Conservation (phyloP, 441 rosid genomes). For the Adansonia madagascariensis region DNA sequence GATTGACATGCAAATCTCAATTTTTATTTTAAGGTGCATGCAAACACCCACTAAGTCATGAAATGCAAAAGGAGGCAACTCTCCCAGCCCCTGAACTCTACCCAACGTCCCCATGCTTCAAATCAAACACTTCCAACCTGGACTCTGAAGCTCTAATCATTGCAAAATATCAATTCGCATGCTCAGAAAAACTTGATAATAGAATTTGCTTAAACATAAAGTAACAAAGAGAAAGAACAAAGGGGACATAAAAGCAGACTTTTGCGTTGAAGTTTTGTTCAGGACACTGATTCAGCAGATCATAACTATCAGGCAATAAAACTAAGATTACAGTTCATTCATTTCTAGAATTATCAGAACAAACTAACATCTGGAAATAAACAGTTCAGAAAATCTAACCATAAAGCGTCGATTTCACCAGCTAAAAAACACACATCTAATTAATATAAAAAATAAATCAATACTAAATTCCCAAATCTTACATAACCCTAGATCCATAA, state of each 20-base stretch:
- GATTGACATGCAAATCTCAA: background rate
- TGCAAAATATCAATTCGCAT: background rate
- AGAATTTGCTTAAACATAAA: background rate
- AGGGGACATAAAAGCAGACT: conserved; percentile 5
- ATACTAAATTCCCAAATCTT: conserved; percentile 2
- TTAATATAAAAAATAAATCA: background rate
- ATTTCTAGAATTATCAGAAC: background rate
- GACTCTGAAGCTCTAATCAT: background rate
- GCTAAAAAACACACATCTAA: conserved; percentile 8
- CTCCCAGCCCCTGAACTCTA: background rate
- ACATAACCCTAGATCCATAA: conserved; percentile 38
- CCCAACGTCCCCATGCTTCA: background rate
- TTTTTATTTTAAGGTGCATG: background rate
- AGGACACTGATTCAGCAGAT: conserved; percentile 3
- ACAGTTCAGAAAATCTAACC: background rate
- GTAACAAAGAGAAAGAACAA: conserved; percentile 9
- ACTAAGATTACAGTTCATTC: background rate
- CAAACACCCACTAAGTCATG: background rate
- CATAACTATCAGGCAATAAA: background rate
- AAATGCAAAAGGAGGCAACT: background rate
- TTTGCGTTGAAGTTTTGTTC: background rate
- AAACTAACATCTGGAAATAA: background rate
- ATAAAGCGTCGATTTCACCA: background rate
- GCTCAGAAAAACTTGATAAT: background rate
- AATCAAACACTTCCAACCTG: background rate